Evolutionary conservation across 306 rosid species (phyloP), one percentile per base, ranked within the genome.

Genomic region (Vicia sativa): DNA sequence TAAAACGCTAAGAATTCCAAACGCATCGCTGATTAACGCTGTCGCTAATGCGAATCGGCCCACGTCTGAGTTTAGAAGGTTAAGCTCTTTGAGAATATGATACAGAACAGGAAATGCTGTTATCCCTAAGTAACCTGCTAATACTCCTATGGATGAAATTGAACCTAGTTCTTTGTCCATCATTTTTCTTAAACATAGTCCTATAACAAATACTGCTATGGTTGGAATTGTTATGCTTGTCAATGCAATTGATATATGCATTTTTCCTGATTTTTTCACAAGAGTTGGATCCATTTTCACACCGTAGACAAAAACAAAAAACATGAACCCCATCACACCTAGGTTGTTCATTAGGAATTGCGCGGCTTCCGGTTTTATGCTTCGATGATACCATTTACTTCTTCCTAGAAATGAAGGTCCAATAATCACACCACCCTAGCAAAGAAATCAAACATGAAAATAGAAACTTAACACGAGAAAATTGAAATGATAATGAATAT

Each of bases 381-480:
- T 1, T 3, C 11, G 52, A 10, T 15, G 37, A 58, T 74, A 83
- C 71, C 75, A 80, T 72, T 38, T 65, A 64, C 21, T 71, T 56
- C 74, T 79, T 6, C 91, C 87, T 8, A 92, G 62, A 66, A 87
- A 69, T 0, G 93, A 77, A n/a, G 98, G 96, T 41, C 96, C 98
- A 44, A 92, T 2, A 31, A 92, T 59, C 2, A 90, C 80, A 7
- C 96, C 98, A 16, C 89, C 96, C 98, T 92, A 58, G n/a, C 5
- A 63, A 75, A 53, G 5, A 63, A 78, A 53, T 53, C 26, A 23
- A 26, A 62, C 57, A 75, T 53, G 12, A 56, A 67, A 54, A 23
- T 7, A n/a, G 9, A 48, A 46, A 35, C 5, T 37, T 37, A 7
- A 31, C 4, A 11, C 29, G n/a, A 35, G 19, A n/a, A n/a, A n/a